Base-by-base conservation (phyloP, 495 filamentous ascomycete genomes). In the Lasiosphaeris hirsuta region DNA sequence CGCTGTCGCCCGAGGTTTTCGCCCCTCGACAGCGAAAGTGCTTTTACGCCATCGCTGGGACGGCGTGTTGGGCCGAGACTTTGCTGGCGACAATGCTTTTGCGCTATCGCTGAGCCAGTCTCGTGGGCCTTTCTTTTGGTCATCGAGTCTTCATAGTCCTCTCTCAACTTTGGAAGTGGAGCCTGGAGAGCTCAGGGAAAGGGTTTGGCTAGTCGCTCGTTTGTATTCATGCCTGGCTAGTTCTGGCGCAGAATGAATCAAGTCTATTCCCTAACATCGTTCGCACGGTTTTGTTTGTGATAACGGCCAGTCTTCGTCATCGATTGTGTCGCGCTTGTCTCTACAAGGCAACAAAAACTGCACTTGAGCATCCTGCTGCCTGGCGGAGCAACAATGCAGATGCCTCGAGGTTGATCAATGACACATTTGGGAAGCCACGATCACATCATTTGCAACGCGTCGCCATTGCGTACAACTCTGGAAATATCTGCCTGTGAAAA, bases 31-130 rank as follows among this genome's bases (percentile, higher is more conserved):
- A 70, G 76, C 73, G 72, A 82, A 64, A 82, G 77, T 82, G 79
- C 79, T 74, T 37, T 63, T 79, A 75, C 79, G 78, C 79, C 76
- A 82, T 82, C 71, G 78, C 73, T 81, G 78, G 77, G 79, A 81
- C 75, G 75, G 78, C 72, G 72, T 75, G 72, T 77, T 77, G 67
- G 70, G 69, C 75, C 73, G 76, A 77, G 76, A 59, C 67, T 64
- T 54, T 70, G 71, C 66, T 55, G 74, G 69, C 76, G 76, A 80
- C 73, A 80, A 80, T 80, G 77, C 72, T 74, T 52, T 43, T 70
- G 69, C 79, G 79, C 77, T 82, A 82, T 82, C 77, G 75, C 66
- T 59, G 55, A 64, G 72, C 53, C 66, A 68, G 77, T 70, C 75
- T 82, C 78, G 76, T 82, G 79, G 79, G 78, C 69, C 66, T 62